Conservation (phyloP, 129 eudicot genomes). For the Apium graveolens region DNA sequence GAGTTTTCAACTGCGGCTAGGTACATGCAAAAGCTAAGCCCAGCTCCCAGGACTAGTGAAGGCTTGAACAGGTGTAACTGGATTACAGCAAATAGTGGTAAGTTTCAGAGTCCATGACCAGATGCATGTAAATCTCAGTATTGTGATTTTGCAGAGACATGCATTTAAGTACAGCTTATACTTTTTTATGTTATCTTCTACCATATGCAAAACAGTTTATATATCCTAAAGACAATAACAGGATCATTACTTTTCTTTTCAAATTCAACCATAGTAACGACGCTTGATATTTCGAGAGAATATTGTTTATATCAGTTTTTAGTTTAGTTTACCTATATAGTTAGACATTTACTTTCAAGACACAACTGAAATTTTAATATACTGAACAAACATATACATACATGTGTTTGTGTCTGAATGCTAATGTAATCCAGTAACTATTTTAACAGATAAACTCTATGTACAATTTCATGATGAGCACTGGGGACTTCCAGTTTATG, state of each 20-base stretch:
- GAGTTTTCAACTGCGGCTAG: constrained; percentile 26
- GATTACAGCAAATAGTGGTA: constrained; percentile 94
- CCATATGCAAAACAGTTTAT: background rate
- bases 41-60: constrained; percentile 27
- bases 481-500: constrained; percentile 99
- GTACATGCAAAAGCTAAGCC: constrained; percentile 19
- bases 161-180: background rate
- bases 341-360: background rate
- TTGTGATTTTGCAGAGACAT: background rate
- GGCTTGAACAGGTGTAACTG: constrained; percentile 83
- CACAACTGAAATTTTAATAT: background rate
- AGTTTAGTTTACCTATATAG: background rate
- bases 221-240: background rate
- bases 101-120: constrained; percentile 24
- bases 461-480: constrained; percentile 95
- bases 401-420: background rate
- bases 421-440: background rate
- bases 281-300: background rate
- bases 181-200: constrained; percentile 14
- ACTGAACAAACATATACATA: background rate
- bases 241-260: background rate
- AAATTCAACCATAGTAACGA: background rate
- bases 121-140: background rate
- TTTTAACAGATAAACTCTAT: constrained; percentile 58
- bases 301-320: background rate